These are phyloP conservation scores for Dothiorella sarmentorum DNA, from an alignment of 2,329 filamentous ascomycete genomes.

Conservation along the genomic window DNA sequence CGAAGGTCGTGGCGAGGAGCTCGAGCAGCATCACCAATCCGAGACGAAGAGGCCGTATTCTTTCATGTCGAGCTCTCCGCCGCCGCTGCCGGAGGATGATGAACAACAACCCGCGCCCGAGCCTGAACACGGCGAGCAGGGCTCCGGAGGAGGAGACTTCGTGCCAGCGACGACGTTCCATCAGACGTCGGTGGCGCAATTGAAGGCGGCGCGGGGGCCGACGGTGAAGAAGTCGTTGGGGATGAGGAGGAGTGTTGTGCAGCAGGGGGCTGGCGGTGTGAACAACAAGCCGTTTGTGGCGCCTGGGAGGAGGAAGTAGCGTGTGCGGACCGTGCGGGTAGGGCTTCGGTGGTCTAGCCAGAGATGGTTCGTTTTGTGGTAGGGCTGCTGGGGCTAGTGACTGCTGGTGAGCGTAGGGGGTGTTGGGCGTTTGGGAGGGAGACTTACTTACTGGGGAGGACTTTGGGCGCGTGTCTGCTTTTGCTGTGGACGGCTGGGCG, in stretches of 20 bases:
- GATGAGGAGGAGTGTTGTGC: slow-evolving; percentile 48
- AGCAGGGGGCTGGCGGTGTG: slow-evolving; percentile 40
- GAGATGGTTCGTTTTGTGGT: too few relatives aligned
- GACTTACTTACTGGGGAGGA: too few relatives aligned
- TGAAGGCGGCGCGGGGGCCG: slow-evolving; percentile 26
- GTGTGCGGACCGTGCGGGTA: background rate
- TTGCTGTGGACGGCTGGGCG: too few relatives aligned
- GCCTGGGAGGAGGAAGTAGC: background rate
- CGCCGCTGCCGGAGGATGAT: background rate
- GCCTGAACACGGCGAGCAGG: background rate
- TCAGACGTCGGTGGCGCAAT: slow-evolving; percentile 38
- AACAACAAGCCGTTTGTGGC: slow-evolving; percentile 10
- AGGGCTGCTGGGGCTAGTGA: too few relatives aligned
- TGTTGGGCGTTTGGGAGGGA: too few relatives aligned
- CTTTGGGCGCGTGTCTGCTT: too few relatives aligned
- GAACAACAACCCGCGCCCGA: background rate
- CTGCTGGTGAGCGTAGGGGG: too few relatives aligned
- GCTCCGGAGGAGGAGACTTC: background rate
- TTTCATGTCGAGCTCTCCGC: slow-evolving; percentile 5
- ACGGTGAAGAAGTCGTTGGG: slow-evolving; percentile 47
- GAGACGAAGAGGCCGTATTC: background rate
- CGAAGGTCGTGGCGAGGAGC: background rate
- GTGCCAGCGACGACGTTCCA: slow-evolving; percentile 32
- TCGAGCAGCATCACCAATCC: background rate
- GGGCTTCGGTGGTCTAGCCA: too few relatives aligned